A percentile compares a stretch with the other conserved stretches of the same genome.
Conservation (phyloP, 1,139 yeast genomes). For the Sugiyamaella paludigena region DNA sequence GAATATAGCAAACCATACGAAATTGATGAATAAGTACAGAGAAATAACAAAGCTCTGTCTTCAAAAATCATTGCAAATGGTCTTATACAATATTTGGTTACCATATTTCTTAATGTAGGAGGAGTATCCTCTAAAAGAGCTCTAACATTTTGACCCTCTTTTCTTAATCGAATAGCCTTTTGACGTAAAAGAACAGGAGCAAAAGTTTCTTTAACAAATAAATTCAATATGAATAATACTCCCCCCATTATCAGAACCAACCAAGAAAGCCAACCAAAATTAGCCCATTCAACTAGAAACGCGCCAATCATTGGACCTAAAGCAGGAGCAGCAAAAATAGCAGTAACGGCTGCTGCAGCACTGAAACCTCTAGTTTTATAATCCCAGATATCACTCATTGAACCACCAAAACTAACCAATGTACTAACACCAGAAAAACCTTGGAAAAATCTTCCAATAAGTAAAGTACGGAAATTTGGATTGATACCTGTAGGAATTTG, state of each 20-base stretch:
- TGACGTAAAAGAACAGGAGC: constrained; percentile 12
- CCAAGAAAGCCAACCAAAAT: constrained; percentile 19
- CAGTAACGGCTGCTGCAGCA: constrained; percentile 11
- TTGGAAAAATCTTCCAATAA: constrained; percentile 15
- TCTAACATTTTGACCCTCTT: constrained; percentile 13
- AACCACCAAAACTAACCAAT: constrained; percentile 13
- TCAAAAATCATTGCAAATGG: constrained; percentile 10
- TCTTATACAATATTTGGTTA: constrained; percentile 10
- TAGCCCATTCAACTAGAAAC: constrained; percentile 12
- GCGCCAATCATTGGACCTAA: constrained; percentile 19
- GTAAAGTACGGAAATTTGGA: constrained; percentile 11
- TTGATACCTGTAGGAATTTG: constrained; percentile 15
- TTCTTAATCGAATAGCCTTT: constrained; percentile 8
- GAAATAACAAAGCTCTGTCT: constrained; percentile 13
- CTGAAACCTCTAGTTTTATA: constrained; percentile 4
- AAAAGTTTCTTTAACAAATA: constrained; percentile 12
- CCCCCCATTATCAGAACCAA: constrained; percentile 17
- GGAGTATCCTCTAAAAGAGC: constrained; percentile 15
- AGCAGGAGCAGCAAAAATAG: constrained; percentile 17
- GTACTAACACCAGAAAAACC: constrained; percentile 14
- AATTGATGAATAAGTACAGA: constrained; percentile 14
- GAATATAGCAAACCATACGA: constrained; percentile 15
- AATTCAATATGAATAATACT: constrained; percentile 1
- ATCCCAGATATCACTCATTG: constrained; percentile 16
- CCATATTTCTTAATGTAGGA: constrained; percentile 6